A percentile compares a stretch with the other conserved stretches of the same genome.
Conservation (phyloP, 2,329 filamentous ascomycete genomes). For the Gnomoniopsis smithogilvyi region DNA sequence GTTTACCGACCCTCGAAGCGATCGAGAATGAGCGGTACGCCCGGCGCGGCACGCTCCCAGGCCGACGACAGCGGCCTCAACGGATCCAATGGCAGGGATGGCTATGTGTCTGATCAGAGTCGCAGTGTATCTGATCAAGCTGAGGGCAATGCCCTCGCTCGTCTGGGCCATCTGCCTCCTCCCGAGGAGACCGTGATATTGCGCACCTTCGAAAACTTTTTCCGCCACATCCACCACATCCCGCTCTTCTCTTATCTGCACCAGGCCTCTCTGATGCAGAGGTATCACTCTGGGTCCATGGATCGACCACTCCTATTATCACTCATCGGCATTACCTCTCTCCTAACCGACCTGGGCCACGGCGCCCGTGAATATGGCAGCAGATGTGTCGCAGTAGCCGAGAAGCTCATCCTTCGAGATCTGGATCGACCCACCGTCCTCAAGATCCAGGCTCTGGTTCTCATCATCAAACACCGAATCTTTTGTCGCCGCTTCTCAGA, state of each 20-base stretch:
- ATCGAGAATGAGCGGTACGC: constrained; percentile 20
- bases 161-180: constrained; percentile 24
- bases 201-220: constrained; percentile 55
- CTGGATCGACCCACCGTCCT: constrained; percentile 55
- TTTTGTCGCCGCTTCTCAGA: constrained; percentile 41
- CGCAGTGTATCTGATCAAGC: constrained; percentile 27
- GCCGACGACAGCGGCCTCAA: constrained; percentile 20
- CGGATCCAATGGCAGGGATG: constrained; percentile 27
- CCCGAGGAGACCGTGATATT: constrained; percentile 46
- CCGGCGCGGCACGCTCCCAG: constrained; percentile 23
- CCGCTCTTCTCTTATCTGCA: constrained; percentile 58
- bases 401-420: constrained; percentile 48
- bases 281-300: constrained; percentile 54
- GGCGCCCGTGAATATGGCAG: constrained; percentile 50
- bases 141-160: constrained; percentile 13
- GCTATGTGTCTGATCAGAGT: constrained; percentile 29
- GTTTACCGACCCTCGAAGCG: constrained; percentile 51
- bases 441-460: constrained; percentile 46
- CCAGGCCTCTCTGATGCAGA: constrained; percentile 57
- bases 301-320: constrained; percentile 52
- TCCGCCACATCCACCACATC: constrained; percentile 57
- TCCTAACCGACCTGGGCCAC: constrained; percentile 52
- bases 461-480: constrained; percentile 46
- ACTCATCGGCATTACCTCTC: constrained; percentile 53
- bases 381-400: constrained; percentile 53